phyloP scores from a whole-genome alignment of 306 rosid species.

The Acacia crassicarpa region DNA sequence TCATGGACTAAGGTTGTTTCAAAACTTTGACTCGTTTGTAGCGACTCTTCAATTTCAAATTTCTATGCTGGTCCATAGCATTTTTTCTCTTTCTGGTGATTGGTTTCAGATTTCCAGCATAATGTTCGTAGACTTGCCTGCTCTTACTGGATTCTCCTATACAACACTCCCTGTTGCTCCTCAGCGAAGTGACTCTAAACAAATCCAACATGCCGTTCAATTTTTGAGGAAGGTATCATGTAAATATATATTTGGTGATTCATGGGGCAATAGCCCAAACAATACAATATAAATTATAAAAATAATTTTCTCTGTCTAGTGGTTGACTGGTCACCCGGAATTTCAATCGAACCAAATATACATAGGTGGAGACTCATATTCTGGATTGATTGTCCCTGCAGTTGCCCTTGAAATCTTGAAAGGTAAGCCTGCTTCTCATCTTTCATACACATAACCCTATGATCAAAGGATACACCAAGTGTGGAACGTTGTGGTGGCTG shows the following conservation, averaged over 20 bases:
- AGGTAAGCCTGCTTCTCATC: constrained; percentile 29
- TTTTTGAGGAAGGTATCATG: constrained; percentile 39
- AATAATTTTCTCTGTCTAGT: constrained; percentile 25
- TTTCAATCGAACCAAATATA: constrained; percentile 39
- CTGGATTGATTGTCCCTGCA: constrained; percentile 44
- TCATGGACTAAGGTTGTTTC: constrained; percentile 54
- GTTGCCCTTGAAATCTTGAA: constrained; percentile 34
- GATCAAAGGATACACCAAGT: neutral
- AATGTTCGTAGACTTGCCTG: constrained; percentile 47
- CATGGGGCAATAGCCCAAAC: too few relatives aligned
- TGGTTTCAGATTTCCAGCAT: constrained; percentile 37
- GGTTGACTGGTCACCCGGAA: constrained; percentile 48
- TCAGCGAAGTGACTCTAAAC: constrained; percentile 28
- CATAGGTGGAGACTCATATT: constrained; percentile 51
- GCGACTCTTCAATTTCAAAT: neutral
- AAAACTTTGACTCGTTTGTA: neutral
- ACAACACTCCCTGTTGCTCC: constrained; percentile 12
- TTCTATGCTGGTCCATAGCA: neutral
- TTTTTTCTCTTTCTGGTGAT: neutral
- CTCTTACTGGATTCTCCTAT: constrained; percentile 57
- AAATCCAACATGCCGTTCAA: constrained; percentile 32
- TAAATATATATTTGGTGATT: too few relatives aligned
- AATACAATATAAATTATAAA: too few relatives aligned
- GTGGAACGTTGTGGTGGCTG: neutral
- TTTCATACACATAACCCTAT: neutral